Percentiles rank a stretch among this genome's conserved stretches.
phyloP scores from a whole-genome alignment of 306 rosid genomes.

The Fragaria vesca region DNA sequence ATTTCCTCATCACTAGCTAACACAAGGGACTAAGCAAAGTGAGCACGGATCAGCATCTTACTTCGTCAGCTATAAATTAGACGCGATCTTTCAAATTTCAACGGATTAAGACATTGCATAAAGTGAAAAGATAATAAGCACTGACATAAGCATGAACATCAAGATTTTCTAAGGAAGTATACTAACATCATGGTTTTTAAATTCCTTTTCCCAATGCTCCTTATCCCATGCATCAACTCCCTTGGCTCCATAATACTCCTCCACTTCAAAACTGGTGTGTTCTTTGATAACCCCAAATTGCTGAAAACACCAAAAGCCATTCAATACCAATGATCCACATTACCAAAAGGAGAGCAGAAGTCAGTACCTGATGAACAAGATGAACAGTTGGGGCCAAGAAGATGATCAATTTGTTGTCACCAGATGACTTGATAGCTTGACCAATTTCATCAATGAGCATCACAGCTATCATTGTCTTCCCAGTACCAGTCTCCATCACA shows the following conservation, averaged over 20 bases:
- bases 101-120: neutral
- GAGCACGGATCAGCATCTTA: neutral
- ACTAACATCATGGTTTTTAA: conserved; percentile 60
- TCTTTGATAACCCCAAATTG: conserved; percentile 56
- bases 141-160: conserved; percentile 6
- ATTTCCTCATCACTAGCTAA: neutral
- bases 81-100: neutral
- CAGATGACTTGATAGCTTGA: conserved; percentile 41
- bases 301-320: conserved; percentile 48
- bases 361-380: conserved; percentile 73
- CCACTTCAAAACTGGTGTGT: conserved; percentile 56
- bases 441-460: conserved; percentile 65
- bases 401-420: conserved; percentile 40
- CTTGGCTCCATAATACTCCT: conserved; percentile 72
- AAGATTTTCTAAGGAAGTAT: conserved; percentile 10
- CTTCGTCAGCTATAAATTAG: conserved; percentile 1
- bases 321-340: conserved; percentile 12
- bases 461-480: conserved; percentile 77
- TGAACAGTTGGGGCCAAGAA: conserved; percentile 93
- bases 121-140: conserved; percentile 1
- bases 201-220: conserved; percentile 69
- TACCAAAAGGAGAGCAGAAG: neutral
- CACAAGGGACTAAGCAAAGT: conserved; percentile 1
- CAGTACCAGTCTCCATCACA: conserved; percentile 80
- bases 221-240: conserved; percentile 78